Percentiles rank a stretch among this genome's conserved stretches.
phyloP scores from a whole-genome alignment of 371 early-diverging fungal genomes.

The Dentiscutata heterogama region DNA sequence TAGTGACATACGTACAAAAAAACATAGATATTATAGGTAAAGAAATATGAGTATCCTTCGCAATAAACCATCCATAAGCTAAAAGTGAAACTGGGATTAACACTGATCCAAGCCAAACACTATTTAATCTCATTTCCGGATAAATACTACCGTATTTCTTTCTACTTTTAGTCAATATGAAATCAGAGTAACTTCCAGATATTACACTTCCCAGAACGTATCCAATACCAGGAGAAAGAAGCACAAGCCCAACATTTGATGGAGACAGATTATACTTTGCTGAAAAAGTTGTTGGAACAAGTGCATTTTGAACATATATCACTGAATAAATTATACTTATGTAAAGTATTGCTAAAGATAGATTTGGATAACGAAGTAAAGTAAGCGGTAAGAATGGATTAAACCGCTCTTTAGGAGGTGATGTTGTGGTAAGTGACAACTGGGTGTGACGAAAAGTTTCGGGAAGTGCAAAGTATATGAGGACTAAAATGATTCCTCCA shows the following conservation, averaged over 20 bases:
- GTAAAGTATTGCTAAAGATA: neutral
- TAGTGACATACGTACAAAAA: conserved; percentile 7
- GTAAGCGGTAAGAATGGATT: neutral
- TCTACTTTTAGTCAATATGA: neutral
- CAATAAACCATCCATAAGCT: conserved; percentile 26
- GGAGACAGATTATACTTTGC: conserved; percentile 1
- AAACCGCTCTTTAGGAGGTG: neutral
- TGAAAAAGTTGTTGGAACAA: neutral
- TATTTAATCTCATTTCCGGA: conserved; percentile 32
- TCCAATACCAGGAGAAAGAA: conserved; percentile 12
- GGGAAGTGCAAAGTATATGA: neutral
- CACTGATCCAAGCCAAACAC: conserved; percentile 17
- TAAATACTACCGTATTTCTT: neutral
- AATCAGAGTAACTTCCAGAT: conserved; percentile 37
- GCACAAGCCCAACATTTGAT: conserved; percentile 11
- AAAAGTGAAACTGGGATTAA: neutral
- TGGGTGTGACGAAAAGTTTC: neutral
- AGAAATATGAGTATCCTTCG: neutral
- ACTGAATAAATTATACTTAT: conserved; percentile 9
- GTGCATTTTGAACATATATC: neutral
- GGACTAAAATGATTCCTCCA: neutral
- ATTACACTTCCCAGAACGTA: conserved; percentile 7
- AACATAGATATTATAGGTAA: conserved; percentile 18
- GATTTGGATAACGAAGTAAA: conserved; percentile 5
- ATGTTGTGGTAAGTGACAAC: neutral